A percentile compares a stretch with the other conserved stretches of the same genome.
Conservation (phyloP, 2,329 filamentous ascomycete species). For the Tolypocladium cylindrosporum region DNA sequence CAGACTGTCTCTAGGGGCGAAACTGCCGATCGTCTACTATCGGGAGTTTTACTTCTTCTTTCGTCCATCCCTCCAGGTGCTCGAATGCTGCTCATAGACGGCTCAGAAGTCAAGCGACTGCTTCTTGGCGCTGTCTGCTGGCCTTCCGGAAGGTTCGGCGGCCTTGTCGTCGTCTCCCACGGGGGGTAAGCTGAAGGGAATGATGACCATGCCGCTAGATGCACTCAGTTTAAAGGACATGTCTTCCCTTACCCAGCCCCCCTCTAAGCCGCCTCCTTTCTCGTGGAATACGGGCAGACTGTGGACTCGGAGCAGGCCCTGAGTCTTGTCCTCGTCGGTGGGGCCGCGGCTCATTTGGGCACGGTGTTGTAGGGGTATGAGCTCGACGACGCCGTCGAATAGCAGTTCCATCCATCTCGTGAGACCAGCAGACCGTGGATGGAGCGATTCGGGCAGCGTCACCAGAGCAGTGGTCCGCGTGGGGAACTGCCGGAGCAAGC, state of each 20-base stretch:
- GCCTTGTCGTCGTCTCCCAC: constrained; percentile 57
- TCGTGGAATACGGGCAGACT: constrained; percentile 79
- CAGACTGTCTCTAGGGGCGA: not conserved
- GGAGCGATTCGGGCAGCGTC: constrained; percentile 71
- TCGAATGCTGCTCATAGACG: not conserved
- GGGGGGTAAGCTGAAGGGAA: constrained; percentile 82
- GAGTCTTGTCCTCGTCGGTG: constrained; percentile 60
- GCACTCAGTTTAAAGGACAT: constrained; percentile 84
- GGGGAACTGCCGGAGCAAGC: constrained; percentile 59
- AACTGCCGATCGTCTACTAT: not conserved
- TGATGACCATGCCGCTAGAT: constrained; percentile 70
- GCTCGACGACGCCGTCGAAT: constrained; percentile 75
- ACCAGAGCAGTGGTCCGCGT: constrained; percentile 60
- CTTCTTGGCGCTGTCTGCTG: constrained; percentile 45
- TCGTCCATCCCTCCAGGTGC: not conserved
- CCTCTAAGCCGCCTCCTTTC: constrained; percentile 67
- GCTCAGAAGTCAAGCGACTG: constrained; percentile 62
- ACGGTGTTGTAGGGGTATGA: constrained; percentile 57
- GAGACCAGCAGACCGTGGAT: constrained; percentile 64
- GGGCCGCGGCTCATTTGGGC: constrained; percentile 38
- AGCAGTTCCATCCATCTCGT: constrained; percentile 80
- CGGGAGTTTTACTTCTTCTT: no score
- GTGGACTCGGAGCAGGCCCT: constrained; percentile 79
- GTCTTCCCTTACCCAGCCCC: constrained; percentile 65
- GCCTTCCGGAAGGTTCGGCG: constrained; percentile 25